phyloP scores from a whole-genome alignment of 371 early-diverging fungal species.

The Mucor lusitanicus region DNA sequence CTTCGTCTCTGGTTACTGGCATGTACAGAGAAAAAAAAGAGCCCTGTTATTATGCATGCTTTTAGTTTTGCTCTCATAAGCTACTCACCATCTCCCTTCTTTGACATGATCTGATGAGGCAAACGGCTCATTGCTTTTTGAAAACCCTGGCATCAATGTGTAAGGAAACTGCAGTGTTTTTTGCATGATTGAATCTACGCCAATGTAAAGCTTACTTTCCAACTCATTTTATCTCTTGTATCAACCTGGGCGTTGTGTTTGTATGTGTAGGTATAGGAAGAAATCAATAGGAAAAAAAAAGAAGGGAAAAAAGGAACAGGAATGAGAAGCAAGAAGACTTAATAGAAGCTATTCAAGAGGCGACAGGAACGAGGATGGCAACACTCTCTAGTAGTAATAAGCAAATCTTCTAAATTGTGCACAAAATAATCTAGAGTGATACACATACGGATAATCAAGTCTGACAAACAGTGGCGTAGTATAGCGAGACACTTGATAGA shows the following conservation, averaged over 20 bases:
- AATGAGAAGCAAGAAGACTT: background rate
- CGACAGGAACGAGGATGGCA: background rate
- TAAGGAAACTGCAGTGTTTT: background rate
- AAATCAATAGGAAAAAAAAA: background rate
- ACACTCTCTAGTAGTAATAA: background rate
- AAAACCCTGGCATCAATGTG: conserved; percentile 19
- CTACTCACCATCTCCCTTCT: conserved; percentile 42
- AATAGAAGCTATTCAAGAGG: background rate
- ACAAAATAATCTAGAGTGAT: background rate
- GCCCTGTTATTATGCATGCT: background rate
- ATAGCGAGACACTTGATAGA: background rate
- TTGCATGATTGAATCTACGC: conserved; percentile 1
- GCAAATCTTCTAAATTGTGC: background rate
- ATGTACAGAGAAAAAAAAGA: background rate
- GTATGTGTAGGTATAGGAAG: background rate
- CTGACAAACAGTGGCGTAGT: background rate
- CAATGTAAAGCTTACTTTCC: conserved; percentile 7
- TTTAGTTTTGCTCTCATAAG: background rate
- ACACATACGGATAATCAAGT: background rate
- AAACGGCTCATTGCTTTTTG: conserved; percentile 36
- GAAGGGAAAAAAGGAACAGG: background rate
- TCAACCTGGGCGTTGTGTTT: background rate
- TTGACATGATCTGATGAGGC: conserved; percentile 47
- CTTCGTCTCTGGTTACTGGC: conserved; percentile 69
- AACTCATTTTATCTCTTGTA: conserved; percentile 16